Evolutionary conservation across 331 rosid genomes (phyloP), one percentile per base, ranked within the genome.

Genomic region (Dryas integrifolia): DNA sequence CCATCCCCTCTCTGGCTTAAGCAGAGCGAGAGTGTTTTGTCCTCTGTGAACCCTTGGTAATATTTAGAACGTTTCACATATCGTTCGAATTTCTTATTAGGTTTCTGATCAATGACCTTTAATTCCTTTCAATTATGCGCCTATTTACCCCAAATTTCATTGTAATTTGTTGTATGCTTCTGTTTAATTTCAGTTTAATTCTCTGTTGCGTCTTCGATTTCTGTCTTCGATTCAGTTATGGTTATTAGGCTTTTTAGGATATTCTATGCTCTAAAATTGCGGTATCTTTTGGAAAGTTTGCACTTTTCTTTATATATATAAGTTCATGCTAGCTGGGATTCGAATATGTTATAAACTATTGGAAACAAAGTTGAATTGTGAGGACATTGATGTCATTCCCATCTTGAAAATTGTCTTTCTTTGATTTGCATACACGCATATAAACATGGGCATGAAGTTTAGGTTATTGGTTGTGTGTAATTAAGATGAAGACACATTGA

Each of bases 371-470:
- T 10, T 10, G 73, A 69, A 40, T 65, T 65, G 45, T 24, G 18
- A 46, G 40, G 70, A 24, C 41, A 24, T 18, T 21, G 41, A 12
- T 56, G 74, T 40, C 46, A 39, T 39, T 15, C 14, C 21, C 8
- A 9, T 40, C 48, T 4, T 18, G 13, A 18, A 7, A 62, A 62
- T 62, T 8, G 35, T 15, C 15, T 39, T 70, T 7, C 41, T 55
- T 69, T 21, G 38, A 43, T 70, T 69, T 70, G n/a, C 48, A 16
- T 70, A 70, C 51, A 45, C 49, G 24, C 24, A 21, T 21, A 21
- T 21, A 21, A 21, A 21, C 24, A 21, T 21, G 24, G 24, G 24
- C 24, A 21, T 21, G 24, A 21, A 21, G 24, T 21, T 21, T 21
- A 21, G 24, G 24, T 21, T 21, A 0, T 21, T 21, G 24, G 24